Conservation (phyloP, 768 basidiomycete species). For the Mycena venus region DNA sequence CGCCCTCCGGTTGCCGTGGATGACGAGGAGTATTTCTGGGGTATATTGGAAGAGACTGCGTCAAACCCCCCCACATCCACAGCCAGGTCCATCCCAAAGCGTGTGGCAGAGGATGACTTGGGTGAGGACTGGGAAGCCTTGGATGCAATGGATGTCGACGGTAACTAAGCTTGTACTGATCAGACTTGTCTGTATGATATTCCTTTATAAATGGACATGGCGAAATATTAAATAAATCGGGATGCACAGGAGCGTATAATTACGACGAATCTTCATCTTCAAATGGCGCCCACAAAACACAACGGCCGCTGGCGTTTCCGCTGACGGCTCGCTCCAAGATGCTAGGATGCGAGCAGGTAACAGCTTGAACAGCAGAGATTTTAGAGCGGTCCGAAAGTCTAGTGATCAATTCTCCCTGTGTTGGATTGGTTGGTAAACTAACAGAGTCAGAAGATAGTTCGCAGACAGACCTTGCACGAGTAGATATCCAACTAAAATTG, state of each 20-base stretch:
- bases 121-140: conserved; percentile 9
- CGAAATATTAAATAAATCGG: not conserved
- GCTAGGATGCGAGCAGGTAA: conserved; percentile 88
- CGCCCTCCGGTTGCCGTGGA: not conserved
- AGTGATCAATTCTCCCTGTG: conserved; percentile 81
- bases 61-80: not conserved
- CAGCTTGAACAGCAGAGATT: conserved; percentile 89
- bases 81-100: not conserved
- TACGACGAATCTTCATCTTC: conserved; percentile 34
- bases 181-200: not conserved
- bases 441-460: not conserved
- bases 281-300: conserved; percentile 80
- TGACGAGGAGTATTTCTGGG: conserved; percentile 63
- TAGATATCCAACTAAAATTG: conserved; percentile 79
- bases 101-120: not conserved
- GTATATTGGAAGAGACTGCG: conserved; percentile 68
- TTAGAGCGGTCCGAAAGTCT: conserved; percentile 72
- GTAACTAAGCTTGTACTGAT: too few relatives aligned
- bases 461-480: conserved; percentile 70
- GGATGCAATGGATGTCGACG: not conserved
- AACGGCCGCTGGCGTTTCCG: conserved; percentile 85
- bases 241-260: not conserved
- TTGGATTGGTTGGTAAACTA: not conserved
- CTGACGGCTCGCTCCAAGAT: conserved; percentile 81
- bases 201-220: conserved; percentile 12